A percentile compares a stretch with the other conserved stretches of the same genome.
Conservation (phyloP, 768 basidiomycete genomes). For the Kwoniella sp. region DNA sequence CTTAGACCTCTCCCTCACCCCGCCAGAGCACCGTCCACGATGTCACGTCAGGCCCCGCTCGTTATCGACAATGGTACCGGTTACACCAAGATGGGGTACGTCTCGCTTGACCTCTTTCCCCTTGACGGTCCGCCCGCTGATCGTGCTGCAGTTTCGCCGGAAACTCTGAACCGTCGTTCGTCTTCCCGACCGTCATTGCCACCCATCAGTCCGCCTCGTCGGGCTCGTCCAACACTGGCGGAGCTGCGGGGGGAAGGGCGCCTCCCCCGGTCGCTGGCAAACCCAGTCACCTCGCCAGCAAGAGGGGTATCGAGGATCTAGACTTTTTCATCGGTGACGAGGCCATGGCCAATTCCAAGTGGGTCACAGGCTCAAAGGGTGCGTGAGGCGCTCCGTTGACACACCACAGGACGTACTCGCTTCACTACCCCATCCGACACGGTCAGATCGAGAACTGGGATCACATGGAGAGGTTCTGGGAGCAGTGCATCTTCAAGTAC, state of each 20-base stretch:
- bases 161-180: slow-evolving; percentile 97
- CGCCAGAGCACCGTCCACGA: slow-evolving; percentile 44
- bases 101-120: slow-evolving; percentile 4
- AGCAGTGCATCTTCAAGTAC: slow-evolving; percentile 99
- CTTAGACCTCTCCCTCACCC: neutral
- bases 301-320: slow-evolving; percentile 95
- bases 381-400: no score
- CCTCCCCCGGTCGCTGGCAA: slow-evolving; percentile 67
- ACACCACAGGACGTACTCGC: slow-evolving; percentile 66
- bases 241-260: slow-evolving; percentile 53
- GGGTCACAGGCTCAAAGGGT: no score
- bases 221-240: slow-evolving; percentile 18
- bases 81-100: slow-evolving; percentile 92
- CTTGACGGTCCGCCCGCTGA: neutral
- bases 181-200: slow-evolving; percentile 97
- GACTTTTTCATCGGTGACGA: slow-evolving; percentile 99
- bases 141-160: slow-evolving; percentile 74
- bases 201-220: slow-evolving; percentile 67
- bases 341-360: slow-evolving; percentile 86
- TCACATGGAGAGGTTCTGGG: slow-evolving; percentile 99
- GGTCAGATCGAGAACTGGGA: slow-evolving; percentile 87
- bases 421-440: slow-evolving; percentile 94
- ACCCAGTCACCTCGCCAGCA: slow-evolving; percentile 87
- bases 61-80: slow-evolving; percentile 98
- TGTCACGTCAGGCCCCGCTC: slow-evolving; percentile 86